Evolutionary conservation across 805 yeast genomes (phyloP).

Genomic region (Middelhovenomyces tepae): DNA sequence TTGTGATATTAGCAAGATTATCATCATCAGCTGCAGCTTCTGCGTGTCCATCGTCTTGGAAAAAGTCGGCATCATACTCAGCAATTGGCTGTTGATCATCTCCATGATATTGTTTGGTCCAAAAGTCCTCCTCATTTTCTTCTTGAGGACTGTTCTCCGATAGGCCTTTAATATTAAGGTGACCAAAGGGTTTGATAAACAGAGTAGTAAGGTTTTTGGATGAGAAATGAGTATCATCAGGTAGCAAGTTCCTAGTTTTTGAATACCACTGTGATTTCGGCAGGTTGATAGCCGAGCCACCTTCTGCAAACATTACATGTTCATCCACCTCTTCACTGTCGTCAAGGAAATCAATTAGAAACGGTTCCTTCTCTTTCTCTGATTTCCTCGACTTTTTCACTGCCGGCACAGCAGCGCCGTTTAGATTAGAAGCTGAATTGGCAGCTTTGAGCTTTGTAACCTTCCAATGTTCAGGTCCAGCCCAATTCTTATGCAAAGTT

Average conservation of each 20-base stretch:
- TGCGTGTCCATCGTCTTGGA: constrained; percentile 32
- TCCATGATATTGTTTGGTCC: constrained; percentile 51
- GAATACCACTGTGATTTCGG: constrained; percentile 36
- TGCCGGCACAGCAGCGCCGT: not conserved
- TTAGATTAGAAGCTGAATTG: not conserved
- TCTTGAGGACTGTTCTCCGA: constrained; percentile 1
- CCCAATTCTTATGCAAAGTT: constrained; percentile 64
- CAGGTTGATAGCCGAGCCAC: constrained; percentile 32
- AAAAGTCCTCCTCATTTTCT: constrained; percentile 54
- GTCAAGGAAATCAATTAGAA: constrained; percentile 36
- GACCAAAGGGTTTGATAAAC: constrained; percentile 52
- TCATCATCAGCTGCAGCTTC: constrained; percentile 29
- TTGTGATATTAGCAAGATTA: constrained; percentile 10
- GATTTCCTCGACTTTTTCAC: not conserved
- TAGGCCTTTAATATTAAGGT: constrained; percentile 4
- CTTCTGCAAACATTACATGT: constrained; percentile 33
- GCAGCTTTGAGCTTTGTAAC: constrained; percentile 45
- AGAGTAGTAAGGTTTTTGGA: constrained; percentile 58
- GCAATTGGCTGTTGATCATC: constrained; percentile 13
- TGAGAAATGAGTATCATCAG: constrained; percentile 65
- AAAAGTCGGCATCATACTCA: constrained; percentile 20
- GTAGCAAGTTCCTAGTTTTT: constrained; percentile 44
- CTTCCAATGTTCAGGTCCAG: constrained; percentile 93
- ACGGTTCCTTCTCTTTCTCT: constrained; percentile 26
- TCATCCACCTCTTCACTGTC: constrained; percentile 32